A percentile compares a stretch with the other conserved stretches of the same genome.
These are phyloP conservation scores for Nakaseomyces delphensis DNA, from an alignment of 1,139 yeast genomes.

Conservation along the genomic window DNA sequence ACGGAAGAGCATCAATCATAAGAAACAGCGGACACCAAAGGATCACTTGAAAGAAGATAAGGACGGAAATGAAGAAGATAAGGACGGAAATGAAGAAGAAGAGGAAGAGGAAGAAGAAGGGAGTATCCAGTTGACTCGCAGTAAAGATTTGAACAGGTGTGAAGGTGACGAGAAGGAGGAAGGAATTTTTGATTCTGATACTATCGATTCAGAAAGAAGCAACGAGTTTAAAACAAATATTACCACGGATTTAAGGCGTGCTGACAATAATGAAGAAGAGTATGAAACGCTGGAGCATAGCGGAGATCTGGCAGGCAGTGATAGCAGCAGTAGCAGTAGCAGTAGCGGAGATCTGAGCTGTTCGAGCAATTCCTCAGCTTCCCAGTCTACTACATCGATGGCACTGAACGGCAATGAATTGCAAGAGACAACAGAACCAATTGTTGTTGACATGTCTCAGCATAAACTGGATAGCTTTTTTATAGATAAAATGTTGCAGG, in stretches of 20 bases:
- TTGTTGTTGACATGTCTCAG: constrained; percentile 4
- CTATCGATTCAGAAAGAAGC: not conserved
- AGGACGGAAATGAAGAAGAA: not conserved
- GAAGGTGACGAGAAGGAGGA: constrained; percentile 1
- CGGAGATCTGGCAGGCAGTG: not conserved
- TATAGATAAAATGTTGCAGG: constrained; percentile 63
- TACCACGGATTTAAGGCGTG: not conserved
- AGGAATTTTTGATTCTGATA: constrained; percentile 4
- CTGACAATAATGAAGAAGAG: not conserved
- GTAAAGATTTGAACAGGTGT: constrained; percentile 3
- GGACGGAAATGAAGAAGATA: not conserved
- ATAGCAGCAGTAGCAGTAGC: not conserved
- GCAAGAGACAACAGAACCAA: not conserved
- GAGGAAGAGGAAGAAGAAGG: not conserved
- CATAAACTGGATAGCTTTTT: constrained; percentile 49
- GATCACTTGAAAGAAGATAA: not conserved
- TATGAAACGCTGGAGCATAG: not conserved
- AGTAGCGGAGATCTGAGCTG: not conserved
- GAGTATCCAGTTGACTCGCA: not conserved
- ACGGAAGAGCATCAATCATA: not conserved
- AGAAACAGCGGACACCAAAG: not conserved
- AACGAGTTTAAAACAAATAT: not conserved
- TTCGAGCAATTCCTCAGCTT: constrained; percentile 12
- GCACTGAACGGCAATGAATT: not conserved
- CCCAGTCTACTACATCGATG: constrained; percentile 6